Base-by-base conservation (phyloP, 164 flowering plant genomes). In the Nymphaea thermarum region DNA sequence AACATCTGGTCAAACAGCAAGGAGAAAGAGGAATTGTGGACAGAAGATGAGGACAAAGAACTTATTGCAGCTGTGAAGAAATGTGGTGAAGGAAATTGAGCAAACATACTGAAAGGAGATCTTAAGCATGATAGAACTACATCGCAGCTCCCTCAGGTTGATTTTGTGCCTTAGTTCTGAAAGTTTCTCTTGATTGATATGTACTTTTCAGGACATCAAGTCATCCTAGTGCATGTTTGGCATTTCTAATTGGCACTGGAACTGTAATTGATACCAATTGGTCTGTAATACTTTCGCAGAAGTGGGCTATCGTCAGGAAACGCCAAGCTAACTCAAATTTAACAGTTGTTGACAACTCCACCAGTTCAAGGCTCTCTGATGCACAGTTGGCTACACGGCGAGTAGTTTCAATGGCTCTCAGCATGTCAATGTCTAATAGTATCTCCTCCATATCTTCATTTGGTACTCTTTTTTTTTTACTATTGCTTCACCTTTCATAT, bases 41-140 rank as follows among this genome's bases (percentile, higher is more conserved):
- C 96, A 36, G 72, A 69, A 8, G 87, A 75, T 57, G 98, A 94
- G 80, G 98, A 94, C 71, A 6, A 59, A 71, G 85, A 87, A 76
- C 81, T 91, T 36, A 81, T 89, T 78, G 88, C 90, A 75, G 95
- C 96, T 65, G 98, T 91, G 66, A 60, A 82, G 65, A 85, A 86
- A 80, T 83, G 75, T 78, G 99, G 96, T 68, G 96, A 86, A 76
- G 93, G 93, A 64, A 94, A 86, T 74, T 94, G 97, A 97, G 90
- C 90, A 43, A 80, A 74, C 69, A 94, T 94, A 18, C 69, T 84
- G 57, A 87, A 79, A 82, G 86, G 80, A 71, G 85, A 86, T 61
- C 88, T 88, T 76, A 84, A 82, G 78, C 82, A 87, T 43, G 92
- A 87, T 43, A 84, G 96, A 76, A 85, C 89, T 75, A 81, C 93